Conservation (phyloP, 2,329 filamentous ascomycete genomes). For the Acephala macrosclerotiorum region DNA sequence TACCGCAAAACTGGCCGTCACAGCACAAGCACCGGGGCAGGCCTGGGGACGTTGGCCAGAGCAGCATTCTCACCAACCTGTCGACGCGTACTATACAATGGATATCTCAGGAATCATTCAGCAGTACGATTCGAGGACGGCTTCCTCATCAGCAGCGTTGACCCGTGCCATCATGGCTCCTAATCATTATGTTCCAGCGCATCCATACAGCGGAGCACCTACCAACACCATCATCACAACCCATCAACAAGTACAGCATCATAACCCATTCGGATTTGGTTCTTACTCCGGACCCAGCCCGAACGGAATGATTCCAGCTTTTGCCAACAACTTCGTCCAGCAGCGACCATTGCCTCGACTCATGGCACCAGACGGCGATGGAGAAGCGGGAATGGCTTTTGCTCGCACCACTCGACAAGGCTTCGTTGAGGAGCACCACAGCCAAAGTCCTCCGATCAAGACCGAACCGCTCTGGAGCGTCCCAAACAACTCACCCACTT, state of each 20-base stretch:
- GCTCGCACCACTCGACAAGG: slow-evolving; percentile 45
- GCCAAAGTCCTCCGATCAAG: slow-evolving; percentile 48
- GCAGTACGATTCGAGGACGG: slow-evolving; percentile 54
- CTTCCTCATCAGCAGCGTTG: slow-evolving; percentile 44
- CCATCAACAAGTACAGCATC: slow-evolving; percentile 45
- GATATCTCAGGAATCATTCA: slow-evolving; percentile 54
- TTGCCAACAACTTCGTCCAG: slow-evolving; percentile 40
- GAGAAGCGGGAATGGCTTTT: slow-evolving; percentile 37
- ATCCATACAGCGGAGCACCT: slow-evolving; percentile 53
- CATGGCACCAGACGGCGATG: slow-evolving; percentile 32
- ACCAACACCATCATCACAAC: slow-evolving; percentile 52
- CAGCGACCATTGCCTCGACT: slow-evolving; percentile 44
- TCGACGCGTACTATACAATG: slow-evolving; percentile 47
- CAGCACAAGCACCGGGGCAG: slow-evolving; percentile 53
- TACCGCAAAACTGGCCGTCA: slow-evolving; percentile 55
- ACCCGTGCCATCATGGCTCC: slow-evolving; percentile 54
- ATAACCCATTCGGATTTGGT: slow-evolving; percentile 53
- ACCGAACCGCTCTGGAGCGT: slow-evolving; percentile 41
- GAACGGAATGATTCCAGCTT: slow-evolving; percentile 41
- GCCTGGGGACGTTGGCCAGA: slow-evolving; percentile 63
- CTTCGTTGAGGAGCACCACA: slow-evolving; percentile 42
- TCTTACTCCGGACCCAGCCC: slow-evolving; percentile 42
- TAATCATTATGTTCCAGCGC: slow-evolving; percentile 54
- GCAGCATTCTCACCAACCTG: slow-evolving; percentile 45
- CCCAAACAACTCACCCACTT: slow-evolving; percentile 32